Percentiles rank a stretch among this genome's conserved stretches.
Evolutionary conservation across 1,284 basidiomycete genomes (phyloP).

Genomic region (Amylostereum areolatum): DNA sequence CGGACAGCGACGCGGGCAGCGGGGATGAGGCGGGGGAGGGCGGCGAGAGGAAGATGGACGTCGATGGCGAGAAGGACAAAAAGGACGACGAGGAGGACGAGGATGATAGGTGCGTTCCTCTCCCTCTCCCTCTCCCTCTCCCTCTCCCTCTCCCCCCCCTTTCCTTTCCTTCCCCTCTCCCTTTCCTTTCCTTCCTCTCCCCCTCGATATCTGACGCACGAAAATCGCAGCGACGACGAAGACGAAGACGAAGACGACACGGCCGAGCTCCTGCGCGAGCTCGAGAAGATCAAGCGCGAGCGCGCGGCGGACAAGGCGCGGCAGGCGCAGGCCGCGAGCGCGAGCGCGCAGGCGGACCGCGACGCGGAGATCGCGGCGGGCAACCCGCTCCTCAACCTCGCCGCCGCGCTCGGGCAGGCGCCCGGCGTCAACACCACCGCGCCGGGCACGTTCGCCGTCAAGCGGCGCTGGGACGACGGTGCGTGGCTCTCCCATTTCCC

Average conservation of each 20-base stretch:
- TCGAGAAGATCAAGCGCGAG: constrained; percentile 94
- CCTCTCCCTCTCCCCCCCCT: too few relatives aligned
- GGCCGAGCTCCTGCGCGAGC: constrained; percentile 84
- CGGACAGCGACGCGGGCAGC: constrained; percentile 55
- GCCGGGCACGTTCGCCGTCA: constrained; percentile 85
- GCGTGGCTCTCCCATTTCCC: too few relatives aligned
- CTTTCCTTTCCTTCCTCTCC: constrained; percentile 12
- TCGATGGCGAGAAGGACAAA: constrained; percentile 28
- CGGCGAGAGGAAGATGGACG: constrained; percentile 26
- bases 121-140: too few relatives aligned
- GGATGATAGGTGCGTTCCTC: too few relatives aligned
- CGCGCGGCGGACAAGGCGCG: constrained; percentile 88
- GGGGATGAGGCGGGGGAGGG: constrained; percentile 29
- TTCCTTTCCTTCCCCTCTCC: too few relatives aligned
- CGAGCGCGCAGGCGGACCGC: constrained; percentile 56
- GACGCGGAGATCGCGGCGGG: constrained; percentile 81
- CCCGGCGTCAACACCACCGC: constrained; percentile 68
- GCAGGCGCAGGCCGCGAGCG: constrained; percentile 71
- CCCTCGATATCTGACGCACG: constrained; percentile 17
- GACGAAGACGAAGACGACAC: constrained; percentile 87
- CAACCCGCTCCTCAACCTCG: constrained; percentile 85
- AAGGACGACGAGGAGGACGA: too few relatives aligned
- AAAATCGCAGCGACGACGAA: constrained; percentile 47
- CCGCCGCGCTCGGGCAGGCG: constrained; percentile 75
- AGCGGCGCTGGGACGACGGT: constrained; percentile 94